Base-by-base conservation (phyloP, 495 filamentous ascomycete species). In the Penicillium alfredii region DNA sequence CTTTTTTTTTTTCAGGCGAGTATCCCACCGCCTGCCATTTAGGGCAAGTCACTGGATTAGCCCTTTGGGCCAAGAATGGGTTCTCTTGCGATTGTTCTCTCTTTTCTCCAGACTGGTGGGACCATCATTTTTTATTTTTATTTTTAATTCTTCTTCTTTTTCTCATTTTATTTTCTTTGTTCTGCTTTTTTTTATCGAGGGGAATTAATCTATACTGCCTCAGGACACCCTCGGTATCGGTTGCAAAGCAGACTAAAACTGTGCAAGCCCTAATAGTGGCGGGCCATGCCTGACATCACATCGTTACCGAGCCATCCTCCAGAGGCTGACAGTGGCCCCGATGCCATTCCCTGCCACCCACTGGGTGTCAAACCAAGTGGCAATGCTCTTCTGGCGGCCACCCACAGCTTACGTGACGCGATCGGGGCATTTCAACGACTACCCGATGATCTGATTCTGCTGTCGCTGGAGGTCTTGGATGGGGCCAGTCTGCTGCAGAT, bases 291-390 rank as follows among this genome's bases (percentile, higher is more conserved):
- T 44, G 53, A 55, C 39, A 60, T 62, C 42, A 56, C 56, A 44
- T 40, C 47, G 15, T 42, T 58, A 27, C 45, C 42, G 7, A 44
- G 34, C 36, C 34, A 53, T 45, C 42, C 51, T 30, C 38, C 25
- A 24, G 42, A 58, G 33, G 44, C 45, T 10, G 43, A 54, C 23
- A 30, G 26, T 8, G 42, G 20, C 15, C 30, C 37, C 36, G 58
- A 67, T 37, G 55, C 61, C 20, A 81, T 94, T 33, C 83, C 84
- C 10, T 67, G 69, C 26, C 92, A 98, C 68, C 90, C 90, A 13
- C 65, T 94, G 19, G 80, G 82, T 26, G 74, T 97, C 46, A 93
- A 87, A 51, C 92, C 92, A 1, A 74, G 78, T 50, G 92, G 92
- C 33, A 98, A 98, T 71, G 80, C 81, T 38, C 84, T 87, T 31